phyloP scores from a whole-genome alignment of 441 rosid genomes.

The Flueggea neowawraea region DNA sequence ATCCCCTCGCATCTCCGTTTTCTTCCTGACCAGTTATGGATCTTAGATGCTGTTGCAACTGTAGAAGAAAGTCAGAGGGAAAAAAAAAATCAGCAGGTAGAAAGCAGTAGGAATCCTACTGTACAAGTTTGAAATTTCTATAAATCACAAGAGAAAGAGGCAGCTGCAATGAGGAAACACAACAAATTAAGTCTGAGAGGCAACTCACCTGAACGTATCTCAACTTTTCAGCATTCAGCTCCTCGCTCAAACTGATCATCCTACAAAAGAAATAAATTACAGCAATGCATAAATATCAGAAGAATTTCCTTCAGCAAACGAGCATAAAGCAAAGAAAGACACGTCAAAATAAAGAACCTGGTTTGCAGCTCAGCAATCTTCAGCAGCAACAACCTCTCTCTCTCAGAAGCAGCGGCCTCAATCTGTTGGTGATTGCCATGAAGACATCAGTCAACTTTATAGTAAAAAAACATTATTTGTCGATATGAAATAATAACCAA shows the following conservation, averaged over 20 bases:
- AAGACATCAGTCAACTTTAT: too few species aligned
- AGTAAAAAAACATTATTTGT: too few species aligned
- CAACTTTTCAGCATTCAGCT: slow-evolving; percentile 68
- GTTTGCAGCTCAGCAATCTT: slow-evolving; percentile 77
- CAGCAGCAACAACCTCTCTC: slow-evolving; percentile 64
- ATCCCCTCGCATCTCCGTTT: slow-evolving; percentile 46
- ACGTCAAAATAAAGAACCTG: slow-evolving; percentile 42
- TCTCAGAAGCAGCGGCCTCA: slow-evolving; percentile 59
- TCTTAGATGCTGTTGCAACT: slow-evolving; percentile 83
- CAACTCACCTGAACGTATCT: slow-evolving; percentile 69
- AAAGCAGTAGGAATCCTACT: background rate
- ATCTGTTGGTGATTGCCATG: slow-evolving; percentile 35
- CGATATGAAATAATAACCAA: too few species aligned
- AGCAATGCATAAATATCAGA: slow-evolving; percentile 1
- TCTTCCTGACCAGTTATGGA: slow-evolving; percentile 50
- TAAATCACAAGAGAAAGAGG: background rate
- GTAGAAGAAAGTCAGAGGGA: slow-evolving; percentile 14
- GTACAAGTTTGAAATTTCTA: too few species aligned
- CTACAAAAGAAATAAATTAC: slow-evolving; percentile 34
- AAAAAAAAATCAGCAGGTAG: background rate
- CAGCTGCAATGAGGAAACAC: background rate
- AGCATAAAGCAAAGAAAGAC: slow-evolving; percentile 5
- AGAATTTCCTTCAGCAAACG: slow-evolving; percentile 2
- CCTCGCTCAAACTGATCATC: slow-evolving; percentile 69
- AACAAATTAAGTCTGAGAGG: background rate